Base-by-base conservation (phyloP, 768 basidiomycete genomes). In the Mycena vulgaris region DNA sequence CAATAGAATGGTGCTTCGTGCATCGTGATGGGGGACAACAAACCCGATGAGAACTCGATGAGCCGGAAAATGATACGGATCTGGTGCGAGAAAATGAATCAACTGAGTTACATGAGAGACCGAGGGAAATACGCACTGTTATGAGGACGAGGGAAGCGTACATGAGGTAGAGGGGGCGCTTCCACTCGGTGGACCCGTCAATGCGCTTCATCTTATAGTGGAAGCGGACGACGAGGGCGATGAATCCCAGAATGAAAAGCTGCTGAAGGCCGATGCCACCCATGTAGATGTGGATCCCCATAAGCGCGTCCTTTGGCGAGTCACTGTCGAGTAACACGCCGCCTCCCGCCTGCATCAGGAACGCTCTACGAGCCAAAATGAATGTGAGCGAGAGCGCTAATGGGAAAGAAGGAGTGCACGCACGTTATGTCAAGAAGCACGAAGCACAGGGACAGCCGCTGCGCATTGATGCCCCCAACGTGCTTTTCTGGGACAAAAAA, bases 201-300 rank as follows among this genome's bases (percentile, higher is more conserved):
- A 64, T 37, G 21, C 14, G 37, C 25, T 25, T 30, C 68, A 76
- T 68, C 27, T 69, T 56, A 48, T 63, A 49, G 55, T 77, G 75
- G 68, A 74, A 74, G 19, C 61, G 52, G 27, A 75, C 23, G 19
- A 75, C 73, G 35, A 75, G 47, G 6, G 23, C 66, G n/a, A 66
- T 55, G 68, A 78, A 78, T 16, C 59, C 25, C 13, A 72, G 52
- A 25, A 78, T 68, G 71, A 76, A 78, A 48, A 72, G 64, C 55
- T 78, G 59, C 55, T 78, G 77, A 13, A 78, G 19, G 49, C 76
- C 76, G 58, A 78, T 74, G 5, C 77, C 77, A 21, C 70, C 77
- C 73, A 75, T 75, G 72, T 78, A 76, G 66, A 76, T 71, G 62
- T 76, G 73, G 16, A 76, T 57, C 10, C 76, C 74, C 9, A 74